Evolutionary conservation across 2,329 filamentous ascomycete genomes (phyloP).

Genomic region (Sporothrix sp.): DNA sequence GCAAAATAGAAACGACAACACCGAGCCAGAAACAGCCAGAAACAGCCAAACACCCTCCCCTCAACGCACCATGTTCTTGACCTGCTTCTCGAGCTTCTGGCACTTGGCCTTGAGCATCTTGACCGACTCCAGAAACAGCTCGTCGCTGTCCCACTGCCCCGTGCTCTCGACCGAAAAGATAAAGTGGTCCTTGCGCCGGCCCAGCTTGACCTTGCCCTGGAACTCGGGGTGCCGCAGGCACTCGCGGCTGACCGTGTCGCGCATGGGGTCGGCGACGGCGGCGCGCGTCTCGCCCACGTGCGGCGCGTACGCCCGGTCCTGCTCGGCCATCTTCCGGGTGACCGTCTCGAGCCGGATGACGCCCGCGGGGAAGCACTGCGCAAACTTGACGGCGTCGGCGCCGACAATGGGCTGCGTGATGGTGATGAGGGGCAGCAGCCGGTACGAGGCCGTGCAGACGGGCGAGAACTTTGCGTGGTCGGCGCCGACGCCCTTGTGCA

Average conservation of each 20-base stretch:
- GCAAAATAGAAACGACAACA: too few relatives aligned
- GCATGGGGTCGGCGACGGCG: conserved; percentile 79
- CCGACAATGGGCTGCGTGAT: conserved; percentile 80
- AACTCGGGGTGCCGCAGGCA: conserved; percentile 88
- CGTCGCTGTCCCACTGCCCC: conserved; percentile 89
- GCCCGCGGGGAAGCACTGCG: conserved; percentile 76
- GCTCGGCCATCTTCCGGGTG: conserved; percentile 53
- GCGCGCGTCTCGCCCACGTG: conserved; percentile 76
- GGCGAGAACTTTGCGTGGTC: conserved; percentile 98
- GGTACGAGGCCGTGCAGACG: conserved; percentile 88
- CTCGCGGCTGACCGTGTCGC: conserved; percentile 90
- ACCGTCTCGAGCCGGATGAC: conserved; percentile 75
- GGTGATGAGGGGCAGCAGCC: conserved; percentile 77
- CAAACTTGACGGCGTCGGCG: conserved; percentile 79
- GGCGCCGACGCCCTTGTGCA: conserved; percentile 84
- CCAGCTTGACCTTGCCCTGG: conserved; percentile 88
- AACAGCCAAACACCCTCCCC: neutral
- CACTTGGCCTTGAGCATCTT: conserved; percentile 81
- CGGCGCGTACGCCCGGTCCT: conserved; percentile 58
- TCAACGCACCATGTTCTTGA: conserved; percentile 52
- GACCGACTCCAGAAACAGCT: conserved; percentile 84
- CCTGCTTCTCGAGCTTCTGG: conserved; percentile 58
- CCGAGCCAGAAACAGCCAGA: neutral
- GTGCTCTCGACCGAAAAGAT: conserved; percentile 94
- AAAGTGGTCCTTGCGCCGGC: conserved; percentile 85